A percentile compares a stretch with the other conserved stretches of the same genome.
phyloP scores from a whole-genome alignment of 257 asterid genomes.

The Fraxinus excelsior region DNA sequence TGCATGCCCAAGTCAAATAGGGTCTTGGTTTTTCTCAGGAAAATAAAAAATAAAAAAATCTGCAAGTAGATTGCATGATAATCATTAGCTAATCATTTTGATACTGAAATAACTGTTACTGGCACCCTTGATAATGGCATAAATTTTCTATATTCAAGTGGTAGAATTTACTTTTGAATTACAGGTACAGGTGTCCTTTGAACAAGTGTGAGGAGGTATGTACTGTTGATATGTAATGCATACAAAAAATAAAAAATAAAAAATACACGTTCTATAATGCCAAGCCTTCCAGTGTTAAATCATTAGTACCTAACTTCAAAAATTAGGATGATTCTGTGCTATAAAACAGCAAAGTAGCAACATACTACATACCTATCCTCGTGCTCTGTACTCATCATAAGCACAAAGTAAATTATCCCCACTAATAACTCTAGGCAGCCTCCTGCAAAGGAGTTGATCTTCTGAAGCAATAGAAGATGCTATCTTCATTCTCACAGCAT shows the following conservation, averaged over 20 bases:
- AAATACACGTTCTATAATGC: not conserved
- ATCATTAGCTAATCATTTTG: not conserved
- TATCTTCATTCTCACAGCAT: slow-evolving; percentile 97
- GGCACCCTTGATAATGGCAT: not conserved
- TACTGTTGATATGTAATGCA: not conserved
- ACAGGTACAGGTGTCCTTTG: not conserved
- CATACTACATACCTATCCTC: slow-evolving; percentile 72
- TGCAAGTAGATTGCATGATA: not conserved
- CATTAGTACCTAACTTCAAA: slow-evolving; percentile 4
- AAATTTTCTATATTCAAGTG: not conserved
- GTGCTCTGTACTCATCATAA: slow-evolving; percentile 84
- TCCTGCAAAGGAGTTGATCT: slow-evolving; percentile 88
- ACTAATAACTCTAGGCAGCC: slow-evolving; percentile 92
- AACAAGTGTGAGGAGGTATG: not conserved
- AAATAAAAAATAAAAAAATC: no score
- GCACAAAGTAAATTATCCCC: slow-evolving; percentile 96
- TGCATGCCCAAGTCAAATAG: not conserved
- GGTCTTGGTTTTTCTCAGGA: not conserved
- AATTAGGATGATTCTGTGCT: not conserved
- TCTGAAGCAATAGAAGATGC: slow-evolving; percentile 96
- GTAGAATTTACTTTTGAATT: not conserved
- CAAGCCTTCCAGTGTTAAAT: slow-evolving; percentile 18
- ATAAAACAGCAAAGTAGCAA: slow-evolving; percentile 22
- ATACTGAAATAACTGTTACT: not conserved
- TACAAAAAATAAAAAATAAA: not conserved